A percentile compares a stretch with the other conserved stretches of the same genome.
Conservation (phyloP, 2,329 filamentous ascomycete genomes). For the Cercospora sesami region DNA sequence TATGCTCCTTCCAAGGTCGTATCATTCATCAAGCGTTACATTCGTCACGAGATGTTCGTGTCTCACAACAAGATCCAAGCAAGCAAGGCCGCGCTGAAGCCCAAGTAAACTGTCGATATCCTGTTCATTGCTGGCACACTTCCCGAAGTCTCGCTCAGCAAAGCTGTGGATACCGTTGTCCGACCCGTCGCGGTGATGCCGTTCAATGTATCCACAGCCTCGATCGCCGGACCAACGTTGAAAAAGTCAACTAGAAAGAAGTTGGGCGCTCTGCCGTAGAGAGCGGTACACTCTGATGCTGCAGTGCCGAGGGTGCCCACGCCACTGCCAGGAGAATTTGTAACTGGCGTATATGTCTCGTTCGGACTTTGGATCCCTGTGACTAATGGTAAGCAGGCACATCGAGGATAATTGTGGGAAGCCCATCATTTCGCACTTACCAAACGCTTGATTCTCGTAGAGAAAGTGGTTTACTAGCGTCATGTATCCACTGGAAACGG, state of each 20-base stretch:
- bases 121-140: slow-evolving; percentile 10
- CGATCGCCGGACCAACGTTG: slow-evolving; percentile 47
- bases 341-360: slow-evolving; percentile 40
- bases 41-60: slow-evolving; percentile 13
- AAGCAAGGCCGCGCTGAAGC: slow-evolving; percentile 24
- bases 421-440: not conserved
- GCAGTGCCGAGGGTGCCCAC: slow-evolving; percentile 48
- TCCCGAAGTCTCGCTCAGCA: slow-evolving; percentile 20
- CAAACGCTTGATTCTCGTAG: slow-evolving; percentile 45
- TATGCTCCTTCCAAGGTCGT: slow-evolving; percentile 12
- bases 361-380: slow-evolving; percentile 45
- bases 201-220: slow-evolving; percentile 45
- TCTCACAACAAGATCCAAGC: slow-evolving; percentile 22
- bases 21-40: slow-evolving; percentile 20
- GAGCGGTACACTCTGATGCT: slow-evolving; percentile 41
- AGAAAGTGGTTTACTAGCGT: slow-evolving; percentile 53
- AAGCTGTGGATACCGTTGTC: slow-evolving; percentile 10
- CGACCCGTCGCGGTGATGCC: slow-evolving; percentile 26
- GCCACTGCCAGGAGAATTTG: slow-evolving; percentile 47
- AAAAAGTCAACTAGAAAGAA: slow-evolving; percentile 50
- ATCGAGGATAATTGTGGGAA: not conserved
- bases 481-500: slow-evolving; percentile 38
- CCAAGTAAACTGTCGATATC: slow-evolving; percentile 20
- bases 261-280: slow-evolving; percentile 45
- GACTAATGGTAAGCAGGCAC: not conserved